These are phyloP conservation scores for Pouteria glomerata DNA, from an alignment of 148 eudicot genomes.

Conservation along the genomic window DNA sequence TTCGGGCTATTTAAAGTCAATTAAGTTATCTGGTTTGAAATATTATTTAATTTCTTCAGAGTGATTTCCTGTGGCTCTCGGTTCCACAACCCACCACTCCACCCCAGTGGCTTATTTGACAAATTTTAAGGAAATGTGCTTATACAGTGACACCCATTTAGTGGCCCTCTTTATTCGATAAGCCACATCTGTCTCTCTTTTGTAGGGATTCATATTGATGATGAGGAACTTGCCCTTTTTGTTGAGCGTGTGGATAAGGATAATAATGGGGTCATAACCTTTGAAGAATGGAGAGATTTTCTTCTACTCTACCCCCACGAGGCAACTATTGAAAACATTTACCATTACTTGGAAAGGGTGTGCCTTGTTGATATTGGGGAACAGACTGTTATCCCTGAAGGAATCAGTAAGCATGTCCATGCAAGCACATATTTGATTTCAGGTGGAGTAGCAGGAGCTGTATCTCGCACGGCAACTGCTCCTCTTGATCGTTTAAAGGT, in stretches of 20 bases:
- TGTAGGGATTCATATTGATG: slow-evolving; percentile 81
- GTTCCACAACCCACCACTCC: no score
- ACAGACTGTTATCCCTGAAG: slow-evolving; percentile 75
- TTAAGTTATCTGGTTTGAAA: no score
- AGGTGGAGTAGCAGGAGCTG: slow-evolving; percentile 85
- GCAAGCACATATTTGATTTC: slow-evolving; percentile 70
- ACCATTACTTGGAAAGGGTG: slow-evolving; percentile 75
- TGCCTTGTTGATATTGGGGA: slow-evolving; percentile 87
- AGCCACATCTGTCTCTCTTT: slow-evolving; percentile 63
- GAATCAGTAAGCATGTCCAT: slow-evolving; percentile 70
- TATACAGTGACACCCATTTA: no score
- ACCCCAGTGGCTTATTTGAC: no score
- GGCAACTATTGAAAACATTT: slow-evolving; percentile 73
- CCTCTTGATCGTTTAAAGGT: slow-evolving; percentile 85
- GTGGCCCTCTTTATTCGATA: slow-evolving; percentile 62
- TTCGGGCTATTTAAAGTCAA: no score
- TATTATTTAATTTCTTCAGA: no score
- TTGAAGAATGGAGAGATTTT: slow-evolving; percentile 91
- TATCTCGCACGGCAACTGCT: slow-evolving; percentile 86
- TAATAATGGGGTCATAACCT: slow-evolving; percentile 79
- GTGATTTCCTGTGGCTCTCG: no score
- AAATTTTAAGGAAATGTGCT: no score
- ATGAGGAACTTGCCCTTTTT: slow-evolving; percentile 76
- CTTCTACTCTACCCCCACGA: slow-evolving; percentile 80
- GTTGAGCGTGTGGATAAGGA: slow-evolving; percentile 85